Conservation (phyloP, 129 eudicot species). For the Flaveria bidentis region DNA sequence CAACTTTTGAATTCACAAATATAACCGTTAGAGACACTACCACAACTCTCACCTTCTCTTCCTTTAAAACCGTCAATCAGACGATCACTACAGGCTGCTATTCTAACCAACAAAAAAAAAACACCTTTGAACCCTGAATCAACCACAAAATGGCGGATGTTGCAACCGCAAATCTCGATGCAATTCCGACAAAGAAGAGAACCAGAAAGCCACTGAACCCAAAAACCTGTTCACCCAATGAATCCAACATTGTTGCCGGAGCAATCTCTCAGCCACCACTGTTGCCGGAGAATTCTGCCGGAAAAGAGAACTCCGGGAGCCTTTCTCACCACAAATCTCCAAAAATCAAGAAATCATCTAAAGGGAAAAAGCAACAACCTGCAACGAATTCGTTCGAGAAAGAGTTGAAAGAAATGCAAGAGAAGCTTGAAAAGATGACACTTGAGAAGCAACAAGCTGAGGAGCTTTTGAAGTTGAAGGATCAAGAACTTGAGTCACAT, state of each 20-base stretch:
- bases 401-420: constrained; percentile 82
- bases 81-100: background rate
- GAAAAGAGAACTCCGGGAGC: constrained; percentile 64
- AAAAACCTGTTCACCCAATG: constrained; percentile 54
- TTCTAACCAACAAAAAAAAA: constrained; percentile 11
- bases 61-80: constrained; percentile 27
- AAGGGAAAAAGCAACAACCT: constrained; percentile 32
- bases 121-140: constrained; percentile 14
- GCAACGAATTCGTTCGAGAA: constrained; percentile 47
- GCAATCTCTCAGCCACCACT: constrained; percentile 27
- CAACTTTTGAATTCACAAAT: constrained; percentile 27
- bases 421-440: constrained; percentile 67
- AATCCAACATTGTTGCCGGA: constrained; percentile 64
- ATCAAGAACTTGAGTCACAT: constrained; percentile 57
- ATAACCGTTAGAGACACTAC: constrained; percentile 50
- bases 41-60: constrained; percentile 10
- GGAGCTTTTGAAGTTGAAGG: constrained; percentile 65
- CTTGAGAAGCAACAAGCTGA: constrained; percentile 83
- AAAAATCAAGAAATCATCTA: constrained; percentile 42
- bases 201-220: constrained; percentile 63
- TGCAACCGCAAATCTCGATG: constrained; percentile 29
- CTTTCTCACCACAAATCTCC: constrained; percentile 50
- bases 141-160: constrained; percentile 56
- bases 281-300: constrained; percentile 27
- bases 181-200: constrained; percentile 60